phyloP scores from a whole-genome alignment of 306 rosid species.

The Mimosa pudica region DNA sequence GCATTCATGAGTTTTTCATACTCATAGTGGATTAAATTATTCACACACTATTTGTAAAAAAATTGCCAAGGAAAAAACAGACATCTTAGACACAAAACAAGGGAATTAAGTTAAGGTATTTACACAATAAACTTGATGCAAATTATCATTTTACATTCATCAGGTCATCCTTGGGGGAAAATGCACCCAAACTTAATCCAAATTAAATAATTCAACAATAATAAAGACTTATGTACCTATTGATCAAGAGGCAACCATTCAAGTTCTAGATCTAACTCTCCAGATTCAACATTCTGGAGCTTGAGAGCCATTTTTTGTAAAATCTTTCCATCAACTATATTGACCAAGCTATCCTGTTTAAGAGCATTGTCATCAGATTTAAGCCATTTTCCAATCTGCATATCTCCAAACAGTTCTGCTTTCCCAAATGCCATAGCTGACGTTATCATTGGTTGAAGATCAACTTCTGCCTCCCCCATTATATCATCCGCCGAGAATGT shows the following conservation, averaged over 20 bases:
- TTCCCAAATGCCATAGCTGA: constrained; percentile 96
- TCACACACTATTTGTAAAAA: background rate
- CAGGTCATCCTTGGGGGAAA: constrained; percentile 2
- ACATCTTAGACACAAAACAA: background rate
- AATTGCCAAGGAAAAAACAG: background rate
- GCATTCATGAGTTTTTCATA: background rate
- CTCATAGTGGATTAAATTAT: background rate
- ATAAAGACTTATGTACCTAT: constrained; percentile 49
- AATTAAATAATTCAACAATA: constrained; percentile 34
- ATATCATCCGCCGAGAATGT: constrained; percentile 94
- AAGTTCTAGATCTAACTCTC: constrained; percentile 79
- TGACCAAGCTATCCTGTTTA: constrained; percentile 70
- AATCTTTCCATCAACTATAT: constrained; percentile 72
- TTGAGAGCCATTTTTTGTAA: constrained; percentile 70
- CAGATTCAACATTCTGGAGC: constrained; percentile 95
- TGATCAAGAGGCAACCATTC: constrained; percentile 96
- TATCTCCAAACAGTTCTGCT: constrained; percentile 85
- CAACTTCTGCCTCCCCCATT: constrained; percentile 98
- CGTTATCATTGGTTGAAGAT: constrained; percentile 92
- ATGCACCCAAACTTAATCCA: constrained; percentile 9
- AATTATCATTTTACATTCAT: background rate
- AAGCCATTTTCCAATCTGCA: constrained; percentile 99
- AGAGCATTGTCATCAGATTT: constrained; percentile 91
- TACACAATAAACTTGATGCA: background rate
- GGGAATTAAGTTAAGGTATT: background rate